These are phyloP conservation scores for Hymenoscyphus infarciens DNA, from an alignment of 2,329 filamentous ascomycete species.

Conservation along the genomic window DNA sequence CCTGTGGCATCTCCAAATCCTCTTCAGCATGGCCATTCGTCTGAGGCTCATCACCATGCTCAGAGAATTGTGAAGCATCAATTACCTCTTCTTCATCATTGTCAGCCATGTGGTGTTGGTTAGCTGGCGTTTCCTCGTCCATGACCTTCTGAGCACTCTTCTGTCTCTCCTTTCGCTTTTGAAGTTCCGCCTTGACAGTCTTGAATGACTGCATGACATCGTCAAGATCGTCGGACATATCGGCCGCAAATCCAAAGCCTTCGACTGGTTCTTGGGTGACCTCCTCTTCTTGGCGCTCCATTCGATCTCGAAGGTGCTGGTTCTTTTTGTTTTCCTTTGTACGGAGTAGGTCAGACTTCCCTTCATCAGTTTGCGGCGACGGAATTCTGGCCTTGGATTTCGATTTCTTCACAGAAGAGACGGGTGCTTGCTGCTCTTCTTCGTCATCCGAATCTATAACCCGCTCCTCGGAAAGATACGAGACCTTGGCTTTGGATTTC, in stretches of 20 bases:
- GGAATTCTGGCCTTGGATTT: background rate
- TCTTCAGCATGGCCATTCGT: background rate
- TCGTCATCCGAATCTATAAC: background rate
- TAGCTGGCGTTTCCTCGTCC: background rate
- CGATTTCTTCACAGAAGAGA: background rate
- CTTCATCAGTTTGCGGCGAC: background rate
- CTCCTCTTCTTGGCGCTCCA: conserved; percentile 16
- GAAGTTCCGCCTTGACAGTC: background rate
- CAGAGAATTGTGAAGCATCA: conserved; percentile 6
- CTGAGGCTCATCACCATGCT: background rate
- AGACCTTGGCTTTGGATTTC: conserved; percentile 5
- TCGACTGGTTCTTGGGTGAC: background rate
- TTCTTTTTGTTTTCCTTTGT: conserved; percentile 4
- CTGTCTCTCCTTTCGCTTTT: background rate
- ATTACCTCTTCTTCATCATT: background rate
- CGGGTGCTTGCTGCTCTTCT: background rate
- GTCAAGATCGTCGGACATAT: background rate
- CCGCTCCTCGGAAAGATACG: background rate
- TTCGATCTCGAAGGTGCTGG: conserved; percentile 18
- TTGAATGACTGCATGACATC: background rate
- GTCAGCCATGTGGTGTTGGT: background rate
- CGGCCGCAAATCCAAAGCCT: background rate
- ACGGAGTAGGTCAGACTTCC: background rate
- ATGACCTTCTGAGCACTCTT: background rate
- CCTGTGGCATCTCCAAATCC: background rate